Percentiles rank a stretch among this genome's conserved stretches.
These are phyloP conservation scores for Sporobolomyces pararoseus DNA, from an alignment of 768 basidiomycete genomes.

Conservation along the genomic window DNA sequence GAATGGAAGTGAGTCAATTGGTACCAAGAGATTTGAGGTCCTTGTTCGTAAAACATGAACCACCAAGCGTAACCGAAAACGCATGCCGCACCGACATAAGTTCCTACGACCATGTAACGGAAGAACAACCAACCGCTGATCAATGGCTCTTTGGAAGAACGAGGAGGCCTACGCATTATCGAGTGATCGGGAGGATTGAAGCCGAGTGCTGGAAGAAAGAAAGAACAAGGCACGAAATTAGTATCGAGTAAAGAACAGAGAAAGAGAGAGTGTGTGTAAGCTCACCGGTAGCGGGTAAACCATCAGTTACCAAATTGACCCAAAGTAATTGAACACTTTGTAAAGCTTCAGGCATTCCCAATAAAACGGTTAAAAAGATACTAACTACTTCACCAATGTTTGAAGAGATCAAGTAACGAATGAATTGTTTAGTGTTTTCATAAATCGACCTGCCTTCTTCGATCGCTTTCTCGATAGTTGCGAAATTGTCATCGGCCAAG, in stretches of 20 bases:
- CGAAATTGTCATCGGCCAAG: slow-evolving; percentile 92
- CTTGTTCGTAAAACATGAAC: slow-evolving; percentile 86
- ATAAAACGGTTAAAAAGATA: slow-evolving; percentile 92
- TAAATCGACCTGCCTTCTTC: slow-evolving; percentile 97
- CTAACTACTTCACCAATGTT: slow-evolving; percentile 96
- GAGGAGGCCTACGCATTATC: slow-evolving; percentile 92
- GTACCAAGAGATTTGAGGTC: slow-evolving; percentile 88
- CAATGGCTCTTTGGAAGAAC: slow-evolving; percentile 83
- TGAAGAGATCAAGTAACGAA: slow-evolving; percentile 92
- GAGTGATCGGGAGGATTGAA: slow-evolving; percentile 89
- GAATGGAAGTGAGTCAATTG: slow-evolving; percentile 98
- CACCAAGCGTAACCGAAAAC: slow-evolving; percentile 99
- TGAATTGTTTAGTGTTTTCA: slow-evolving; percentile 99
- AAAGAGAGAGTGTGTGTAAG: not conserved
- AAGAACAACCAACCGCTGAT: slow-evolving; percentile 92
- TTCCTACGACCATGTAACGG: slow-evolving; percentile 87
- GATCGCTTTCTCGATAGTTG: slow-evolving; percentile 91
- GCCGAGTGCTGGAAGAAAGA: slow-evolving; percentile 80
- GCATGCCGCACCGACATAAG: slow-evolving; percentile 89
- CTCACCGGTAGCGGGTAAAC: slow-evolving; percentile 73
- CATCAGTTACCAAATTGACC: slow-evolving; percentile 97
- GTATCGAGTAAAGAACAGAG: not conserved
- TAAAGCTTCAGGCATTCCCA: slow-evolving; percentile 99
- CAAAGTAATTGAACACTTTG: slow-evolving; percentile 97
- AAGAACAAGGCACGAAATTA: too few species aligned